phyloP scores from a whole-genome alignment of 331 rosid genomes.

The Stylosanthes scabra region DNA sequence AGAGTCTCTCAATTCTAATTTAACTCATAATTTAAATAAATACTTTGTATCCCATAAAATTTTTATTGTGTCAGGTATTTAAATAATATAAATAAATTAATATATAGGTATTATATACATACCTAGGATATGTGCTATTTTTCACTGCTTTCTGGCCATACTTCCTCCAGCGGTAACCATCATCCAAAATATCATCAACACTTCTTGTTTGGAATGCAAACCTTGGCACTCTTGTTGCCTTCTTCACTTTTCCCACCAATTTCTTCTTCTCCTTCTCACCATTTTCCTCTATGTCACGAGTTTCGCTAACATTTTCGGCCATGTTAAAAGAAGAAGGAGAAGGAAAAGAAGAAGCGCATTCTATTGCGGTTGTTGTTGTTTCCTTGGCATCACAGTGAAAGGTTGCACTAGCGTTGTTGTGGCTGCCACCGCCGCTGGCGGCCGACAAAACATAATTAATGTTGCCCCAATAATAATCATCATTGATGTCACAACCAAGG shows the following conservation, averaged over 20 bases:
- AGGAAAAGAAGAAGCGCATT: constrained; percentile 4
- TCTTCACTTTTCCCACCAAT: constrained; percentile 49
- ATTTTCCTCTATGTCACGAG: constrained; percentile 37
- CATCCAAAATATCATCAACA: constrained; percentile 91
- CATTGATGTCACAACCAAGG: constrained; percentile 44
- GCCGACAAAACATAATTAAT: constrained; percentile 49
- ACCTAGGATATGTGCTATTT: constrained; percentile 88
- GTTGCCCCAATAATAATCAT: constrained; percentile 63
- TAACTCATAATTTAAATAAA: too few species aligned
- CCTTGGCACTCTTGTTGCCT: constrained; percentile 65
- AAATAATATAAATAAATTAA: not conserved
- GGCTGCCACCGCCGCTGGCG: constrained; percentile 36
- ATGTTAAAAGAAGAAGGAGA: constrained; percentile 28
- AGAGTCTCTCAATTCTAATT: too few species aligned
- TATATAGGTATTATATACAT: not conserved
- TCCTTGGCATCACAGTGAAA: constrained; percentile 35
- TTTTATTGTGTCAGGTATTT: too few species aligned
- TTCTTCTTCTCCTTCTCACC: constrained; percentile 43
- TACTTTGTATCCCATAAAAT: too few species aligned
- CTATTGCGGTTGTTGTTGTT: constrained; percentile 1
- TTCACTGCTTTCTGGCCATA: constrained; percentile 98
- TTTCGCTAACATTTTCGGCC: constrained; percentile 18
- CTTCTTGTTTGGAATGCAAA: constrained; percentile 93
- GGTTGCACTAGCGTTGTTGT: not conserved
- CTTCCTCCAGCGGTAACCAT: constrained; percentile 97